Evolutionary conservation across 768 basidiomycete genomes (phyloP), one percentile per base, ranked within the genome.

Genomic region (Rhodotorula taiwanensis): DNA sequence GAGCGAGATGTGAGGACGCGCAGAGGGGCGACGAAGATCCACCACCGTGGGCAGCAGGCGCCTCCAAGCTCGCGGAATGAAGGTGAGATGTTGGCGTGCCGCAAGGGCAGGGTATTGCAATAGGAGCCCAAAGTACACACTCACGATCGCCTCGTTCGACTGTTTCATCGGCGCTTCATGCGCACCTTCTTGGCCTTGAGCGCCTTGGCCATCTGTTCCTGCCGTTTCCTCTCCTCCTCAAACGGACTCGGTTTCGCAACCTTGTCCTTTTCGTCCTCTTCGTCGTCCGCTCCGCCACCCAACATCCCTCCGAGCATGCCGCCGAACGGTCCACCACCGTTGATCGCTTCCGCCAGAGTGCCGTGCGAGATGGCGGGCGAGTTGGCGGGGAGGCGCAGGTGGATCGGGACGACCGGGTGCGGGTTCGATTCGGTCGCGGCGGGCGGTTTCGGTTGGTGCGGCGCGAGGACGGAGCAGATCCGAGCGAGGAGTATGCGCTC

Each of bases 361-460:
- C 71, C 71, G 54, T 58, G 61, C 13, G 69, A 70, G 43, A 72
- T 44, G 20, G 70, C 70, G 36, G 71, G 71, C 23, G 66, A 69
- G 59, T 69, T 58, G n/a, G 59, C 51, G 8, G 71, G 71, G 23
- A 41, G 75, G 53, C 48, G 76, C 23, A 15, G 70, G 70, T 64
- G 67, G 70, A 71, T 75, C 70, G 44, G 50, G 1, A 63, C 60
- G 11, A 69, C 53, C 0, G 58, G 54, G 57, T 54, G 23, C 8
- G 62, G 62, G 61, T 62, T 52, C 11, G 74, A 67, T 42, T 72
- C 72, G 23, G 74, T 73, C 18, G 73, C 72, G 67, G 64, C 43
- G 31, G 64, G 39, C 28, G 59, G 16, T 15, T 41, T 9, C 20
- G 61, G 62, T 55, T 70, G 64, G 45, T 62, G 57, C 1, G 67